Percentiles rank a stretch among this genome's conserved stretches.
Conservation (phyloP, 176 grass and related monocot species). For the Avena eriantha region DNA sequence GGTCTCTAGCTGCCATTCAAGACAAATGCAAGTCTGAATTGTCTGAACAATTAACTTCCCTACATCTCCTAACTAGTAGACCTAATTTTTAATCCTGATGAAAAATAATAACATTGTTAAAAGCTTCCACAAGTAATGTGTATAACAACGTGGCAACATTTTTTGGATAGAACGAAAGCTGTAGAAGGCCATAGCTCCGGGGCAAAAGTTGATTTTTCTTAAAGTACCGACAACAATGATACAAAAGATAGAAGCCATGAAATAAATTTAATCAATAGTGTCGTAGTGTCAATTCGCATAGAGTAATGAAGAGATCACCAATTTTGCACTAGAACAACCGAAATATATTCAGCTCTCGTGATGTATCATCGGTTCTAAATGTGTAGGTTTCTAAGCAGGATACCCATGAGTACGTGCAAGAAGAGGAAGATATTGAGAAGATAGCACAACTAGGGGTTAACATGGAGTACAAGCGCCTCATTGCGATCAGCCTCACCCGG, state of each 20-base stretch:
- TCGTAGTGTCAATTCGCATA: not conserved
- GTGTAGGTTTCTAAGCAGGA: constrained; percentile 44
- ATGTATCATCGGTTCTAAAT: not conserved
- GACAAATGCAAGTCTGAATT: no score
- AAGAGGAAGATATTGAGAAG: constrained; percentile 51
- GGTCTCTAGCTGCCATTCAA: no score
- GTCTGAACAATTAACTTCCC: no score
- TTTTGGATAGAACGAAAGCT: no score
- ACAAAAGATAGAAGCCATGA: not conserved
- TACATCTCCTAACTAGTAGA: no score
- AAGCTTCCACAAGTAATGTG: not conserved
- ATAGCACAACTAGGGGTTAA: constrained; percentile 34
- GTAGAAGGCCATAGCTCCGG: no score
- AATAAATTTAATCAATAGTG: not conserved
- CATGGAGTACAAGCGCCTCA: constrained; percentile 65
- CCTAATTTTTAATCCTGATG: not conserved
- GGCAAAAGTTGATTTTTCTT: no score
- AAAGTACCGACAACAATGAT: no score
- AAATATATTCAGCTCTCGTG: not conserved
- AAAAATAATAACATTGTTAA: not conserved
- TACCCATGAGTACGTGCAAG: constrained; percentile 33
- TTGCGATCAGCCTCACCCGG: constrained; percentile 63
- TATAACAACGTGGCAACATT: not conserved
- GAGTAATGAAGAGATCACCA: not conserved
- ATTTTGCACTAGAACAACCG: not conserved